These are phyloP conservation scores for Coemansia sp. DNA, from an alignment of 192 early-diverging fungal genomes.

Conservation along the genomic window DNA sequence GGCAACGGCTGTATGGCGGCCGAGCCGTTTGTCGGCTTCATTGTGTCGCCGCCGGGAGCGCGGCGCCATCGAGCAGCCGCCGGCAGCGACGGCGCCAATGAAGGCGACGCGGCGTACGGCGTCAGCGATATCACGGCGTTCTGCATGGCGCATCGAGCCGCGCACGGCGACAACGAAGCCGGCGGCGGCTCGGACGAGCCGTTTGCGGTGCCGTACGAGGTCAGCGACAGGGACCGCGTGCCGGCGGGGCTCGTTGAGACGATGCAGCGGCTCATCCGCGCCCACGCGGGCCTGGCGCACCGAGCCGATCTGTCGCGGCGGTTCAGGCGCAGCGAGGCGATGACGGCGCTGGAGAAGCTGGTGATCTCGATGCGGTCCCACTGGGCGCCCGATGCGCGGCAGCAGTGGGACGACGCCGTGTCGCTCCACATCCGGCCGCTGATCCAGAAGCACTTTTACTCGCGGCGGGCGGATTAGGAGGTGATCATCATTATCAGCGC, in stretches of 20 bases:
- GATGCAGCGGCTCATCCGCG: slow-evolving; percentile 60
- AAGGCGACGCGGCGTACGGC: slow-evolving; percentile 38
- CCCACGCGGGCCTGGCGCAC: slow-evolving; percentile 57
- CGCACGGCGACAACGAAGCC: not conserved
- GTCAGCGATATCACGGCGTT: slow-evolving; percentile 38
- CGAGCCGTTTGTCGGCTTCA: slow-evolving; percentile 91
- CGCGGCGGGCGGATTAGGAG: not conserved
- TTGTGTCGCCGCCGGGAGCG: slow-evolving; percentile 74
- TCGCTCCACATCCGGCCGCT: slow-evolving; percentile 32
- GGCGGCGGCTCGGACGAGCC: slow-evolving; percentile 8
- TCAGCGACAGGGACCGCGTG: slow-evolving; percentile 54
- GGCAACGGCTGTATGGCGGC: too few species aligned
- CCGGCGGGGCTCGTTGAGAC: slow-evolving; percentile 56
- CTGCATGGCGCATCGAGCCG: not conserved
- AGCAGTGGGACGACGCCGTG: slow-evolving; percentile 43
- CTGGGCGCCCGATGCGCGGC: slow-evolving; percentile 29
- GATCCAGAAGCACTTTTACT: slow-evolving; percentile 31
- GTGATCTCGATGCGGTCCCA: slow-evolving; percentile 59
- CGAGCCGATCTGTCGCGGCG: slow-evolving; percentile 62
- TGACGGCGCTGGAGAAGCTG: slow-evolving; percentile 67
- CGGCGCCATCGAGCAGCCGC: not conserved
- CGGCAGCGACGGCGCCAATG: slow-evolving; percentile 20
- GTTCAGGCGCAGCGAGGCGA: slow-evolving; percentile 54
- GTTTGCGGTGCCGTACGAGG: slow-evolving; percentile 28
- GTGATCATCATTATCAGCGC: too few species aligned